Evolutionary conservation across 495 filamentous ascomycete genomes (phyloP), one percentile per base, ranked within the genome.

Genomic region (Penicillium steckii): DNA sequence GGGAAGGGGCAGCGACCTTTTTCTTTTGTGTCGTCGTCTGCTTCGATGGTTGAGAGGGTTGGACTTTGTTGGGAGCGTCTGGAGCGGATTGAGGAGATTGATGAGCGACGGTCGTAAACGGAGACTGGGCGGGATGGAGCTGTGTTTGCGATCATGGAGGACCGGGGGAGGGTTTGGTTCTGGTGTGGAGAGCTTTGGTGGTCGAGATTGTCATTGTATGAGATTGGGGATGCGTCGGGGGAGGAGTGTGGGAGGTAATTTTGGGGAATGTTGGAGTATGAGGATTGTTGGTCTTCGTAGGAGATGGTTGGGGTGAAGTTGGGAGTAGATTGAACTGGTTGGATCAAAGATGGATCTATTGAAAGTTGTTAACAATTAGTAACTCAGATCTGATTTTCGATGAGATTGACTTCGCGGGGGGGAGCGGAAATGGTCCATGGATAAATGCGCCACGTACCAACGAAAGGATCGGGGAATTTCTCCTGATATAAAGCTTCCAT

Each of bases 1-100:
- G 87, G 84, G 59, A 88, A 81, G 10, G 89, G 88, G 71, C 92
- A 97, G 38, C 87, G 81, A 40, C 86, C 85, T 63, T 86, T 85
- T 54, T 84, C 79, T 44, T 79, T 80, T 27, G 67, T 68, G 35
- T 86, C 85, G 17, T 90, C 88, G 32, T 88, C 82, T 30, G 72
- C 58, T 37, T 84, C 77, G 33, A 75, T 53, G 62, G 68, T 75
- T 54, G 71, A 78, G 23, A 80, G 79, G 13, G 72, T 70, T 2
- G 78, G 74, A 44, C 81, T 85, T 15, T 68, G 77, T 44, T 72
- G 79, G 15, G 78, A 88, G 46, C 70, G 72, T 46, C 74, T 76
- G 8, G 82, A 82, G 29, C 76, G 78, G 6, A 73, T 69, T 7
- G 84, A 85, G 17, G 80, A 75, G 57, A 81, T 64, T 4, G 84